A percentile compares a stretch with the other conserved stretches of the same genome.
These are phyloP conservation scores for Euphrasia confusa DNA, from an alignment of 257 asterid genomes.

Conservation along the genomic window DNA sequence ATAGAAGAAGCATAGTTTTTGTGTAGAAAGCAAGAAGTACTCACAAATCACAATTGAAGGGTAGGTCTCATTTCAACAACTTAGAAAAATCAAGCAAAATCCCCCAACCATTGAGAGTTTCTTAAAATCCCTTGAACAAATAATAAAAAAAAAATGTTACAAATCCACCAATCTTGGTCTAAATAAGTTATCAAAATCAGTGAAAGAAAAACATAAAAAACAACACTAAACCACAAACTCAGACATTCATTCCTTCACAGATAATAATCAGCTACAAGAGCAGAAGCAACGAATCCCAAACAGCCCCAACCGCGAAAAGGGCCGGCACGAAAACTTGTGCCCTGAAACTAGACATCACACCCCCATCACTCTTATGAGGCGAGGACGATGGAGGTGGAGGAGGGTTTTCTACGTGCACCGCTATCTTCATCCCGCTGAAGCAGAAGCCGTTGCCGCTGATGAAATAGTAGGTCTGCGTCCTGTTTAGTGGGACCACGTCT, in stretches of 20 bases:
- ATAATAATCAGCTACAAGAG: slow-evolving; percentile 25
- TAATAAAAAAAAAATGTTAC: too few relatives aligned
- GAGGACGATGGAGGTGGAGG: slow-evolving; percentile 66
- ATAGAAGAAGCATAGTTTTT: too few relatives aligned
- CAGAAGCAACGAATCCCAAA: slow-evolving; percentile 54
- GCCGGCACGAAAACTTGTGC: slow-evolving; percentile 47
- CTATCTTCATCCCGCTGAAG: slow-evolving; percentile 73
- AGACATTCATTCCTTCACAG: background rate
- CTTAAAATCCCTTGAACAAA: too few relatives aligned
- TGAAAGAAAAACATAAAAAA: background rate
- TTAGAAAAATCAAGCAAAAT: too few relatives aligned
- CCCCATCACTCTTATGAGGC: slow-evolving; percentile 29
- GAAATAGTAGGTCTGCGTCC: slow-evolving; percentile 63
- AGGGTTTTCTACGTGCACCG: slow-evolving; percentile 44
- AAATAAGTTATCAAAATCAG: background rate
- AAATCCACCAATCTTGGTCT: too few relatives aligned
- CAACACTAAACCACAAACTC: background rate
- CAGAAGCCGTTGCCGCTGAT: slow-evolving; percentile 84
- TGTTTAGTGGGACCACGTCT: slow-evolving; percentile 88
- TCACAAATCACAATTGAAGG: too few relatives aligned
- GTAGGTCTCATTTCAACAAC: too few relatives aligned
- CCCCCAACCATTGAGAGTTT: too few relatives aligned
- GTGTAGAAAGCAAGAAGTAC: too few relatives aligned
- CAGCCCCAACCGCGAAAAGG: slow-evolving; percentile 48
- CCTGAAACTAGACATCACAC: slow-evolving; percentile 28